A percentile compares a stretch with the other conserved stretches of the same genome.
Conservation (phyloP, 176 grass and related monocot species). For the Melocanna baccifera region DNA sequence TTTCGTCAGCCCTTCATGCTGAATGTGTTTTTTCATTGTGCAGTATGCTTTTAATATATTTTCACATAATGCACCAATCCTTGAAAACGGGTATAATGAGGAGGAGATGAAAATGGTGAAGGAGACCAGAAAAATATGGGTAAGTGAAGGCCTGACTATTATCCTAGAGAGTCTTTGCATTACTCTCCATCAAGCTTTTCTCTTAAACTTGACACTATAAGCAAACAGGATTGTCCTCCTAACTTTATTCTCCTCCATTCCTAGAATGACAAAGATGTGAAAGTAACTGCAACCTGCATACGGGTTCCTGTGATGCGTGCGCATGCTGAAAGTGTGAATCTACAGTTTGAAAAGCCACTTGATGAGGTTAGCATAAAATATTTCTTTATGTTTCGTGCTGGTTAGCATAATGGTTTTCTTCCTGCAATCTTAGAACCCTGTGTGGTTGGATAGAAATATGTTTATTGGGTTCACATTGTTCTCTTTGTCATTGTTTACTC, state of each 20-base stretch:
- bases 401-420: not conserved
- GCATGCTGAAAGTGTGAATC: conserved; percentile 87
- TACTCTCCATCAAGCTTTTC: not conserved
- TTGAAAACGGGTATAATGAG: conserved; percentile 94
- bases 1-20: not conserved
- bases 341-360: conserved; percentile 90
- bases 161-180: not conserved
- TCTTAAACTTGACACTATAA: not conserved
- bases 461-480: not conserved
- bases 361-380: conserved; percentile 67
- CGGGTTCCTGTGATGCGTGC: conserved; percentile 92
- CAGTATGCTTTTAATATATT: conserved; percentile 99
- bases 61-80: conserved; percentile 87
- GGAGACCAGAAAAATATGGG: conserved; percentile 94
- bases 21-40: conserved; percentile 38
- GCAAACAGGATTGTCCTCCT: not conserved
- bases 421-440: not conserved
- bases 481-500: not conserved
- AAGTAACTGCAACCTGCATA: conserved; percentile 91
- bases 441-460: not conserved
- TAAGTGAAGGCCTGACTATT: conserved; percentile 27
- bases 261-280: conserved; percentile 85
- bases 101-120: conserved; percentile 99
- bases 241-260: conserved; percentile 9
- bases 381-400: not conserved